Conservation (phyloP, 192 early-diverging fungal genomes). For the Umbelopsis sp. region DNA sequence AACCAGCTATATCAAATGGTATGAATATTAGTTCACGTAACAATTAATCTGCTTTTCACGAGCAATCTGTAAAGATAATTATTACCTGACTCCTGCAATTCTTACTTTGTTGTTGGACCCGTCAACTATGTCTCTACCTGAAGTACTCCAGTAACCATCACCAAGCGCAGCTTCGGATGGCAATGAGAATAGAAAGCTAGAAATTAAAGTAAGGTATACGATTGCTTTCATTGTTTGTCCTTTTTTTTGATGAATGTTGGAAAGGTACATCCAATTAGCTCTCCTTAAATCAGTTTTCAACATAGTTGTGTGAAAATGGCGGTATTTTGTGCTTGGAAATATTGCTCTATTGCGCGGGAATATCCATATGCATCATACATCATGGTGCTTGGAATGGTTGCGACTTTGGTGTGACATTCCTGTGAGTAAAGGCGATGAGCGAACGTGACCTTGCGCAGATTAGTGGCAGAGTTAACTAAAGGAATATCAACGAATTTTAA, state of each 20-base stretch:
- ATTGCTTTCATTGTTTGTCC: not conserved
- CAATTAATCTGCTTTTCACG: not conserved
- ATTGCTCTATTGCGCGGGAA: not conserved
- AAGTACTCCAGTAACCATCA: not conserved
- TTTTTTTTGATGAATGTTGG: not conserved
- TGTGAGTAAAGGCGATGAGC: not conserved
- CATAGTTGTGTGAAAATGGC: not conserved
- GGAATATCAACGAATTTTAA: too few species aligned
- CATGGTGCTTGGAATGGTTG: not conserved
- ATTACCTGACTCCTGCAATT: not conserved
- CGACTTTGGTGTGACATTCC: not conserved
- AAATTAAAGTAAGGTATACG: not conserved
- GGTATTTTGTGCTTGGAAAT: not conserved
- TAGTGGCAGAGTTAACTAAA: not conserved
- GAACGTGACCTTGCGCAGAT: not conserved
- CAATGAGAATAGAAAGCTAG: not conserved
- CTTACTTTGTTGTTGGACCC: not conserved
- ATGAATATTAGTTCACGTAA: not conserved
- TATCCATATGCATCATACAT: not conserved
- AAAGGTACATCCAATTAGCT: not conserved
- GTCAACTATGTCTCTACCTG: not conserved
- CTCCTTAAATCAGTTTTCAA: not conserved
- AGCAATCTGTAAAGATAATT: not conserved
- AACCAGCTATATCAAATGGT: not conserved
- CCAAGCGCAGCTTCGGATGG: not conserved